Base-by-base conservation (phyloP, 2,329 filamentous ascomycete species). In the Scedosporium boydii region DNA sequence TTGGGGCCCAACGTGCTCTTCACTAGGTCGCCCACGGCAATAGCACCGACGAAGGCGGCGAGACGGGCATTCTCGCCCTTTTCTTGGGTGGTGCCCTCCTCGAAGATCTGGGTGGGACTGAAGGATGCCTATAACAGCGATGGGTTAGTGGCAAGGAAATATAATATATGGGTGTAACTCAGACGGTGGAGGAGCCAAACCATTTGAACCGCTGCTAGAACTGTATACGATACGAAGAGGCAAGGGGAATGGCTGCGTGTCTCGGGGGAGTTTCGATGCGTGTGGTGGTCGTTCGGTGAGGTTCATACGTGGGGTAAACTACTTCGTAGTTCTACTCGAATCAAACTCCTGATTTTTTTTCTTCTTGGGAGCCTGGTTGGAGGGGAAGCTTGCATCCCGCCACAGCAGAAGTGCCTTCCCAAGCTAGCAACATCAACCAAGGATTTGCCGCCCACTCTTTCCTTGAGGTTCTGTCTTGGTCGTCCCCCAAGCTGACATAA, bases 31-130 rank as follows among this genome's bases (percentile, higher is more conserved):
- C 95, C 95, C 57, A 99, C 95, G 62, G 95, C 95, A 72, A 99
- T 99, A 74, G 95, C 95, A 70, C 95, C 95, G 62, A 99, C 93
- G 72, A 99, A 99, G 67, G 93, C 93, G n/a, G 91, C 89, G 70
- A 98, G 88, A 84, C 93, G 91, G 71, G 95, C 93, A 89, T 98
- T 98, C 81, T 98, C 93, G 71, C 95, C 95, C 81, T 96, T 98
- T 81, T 98, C 93, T 79, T 98, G 91, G 63, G 89, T 95, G 69
- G 96, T 95, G 75, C 96, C 93, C 77, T 97, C 91, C 71, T 92
- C 91, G 78, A 98, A 98, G 82, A 98, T 98, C 79, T 98, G 93
- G 66, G 92, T 96, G 71, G 93, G 93, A 79, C 92, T 95, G 76
- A 88, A 88, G 69, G 85, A 87, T 59, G 65, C 60, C 65, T 66